Evolutionary conservation across 441 rosid species (phyloP).

Genomic region (Raphanus hybrid): DNA sequence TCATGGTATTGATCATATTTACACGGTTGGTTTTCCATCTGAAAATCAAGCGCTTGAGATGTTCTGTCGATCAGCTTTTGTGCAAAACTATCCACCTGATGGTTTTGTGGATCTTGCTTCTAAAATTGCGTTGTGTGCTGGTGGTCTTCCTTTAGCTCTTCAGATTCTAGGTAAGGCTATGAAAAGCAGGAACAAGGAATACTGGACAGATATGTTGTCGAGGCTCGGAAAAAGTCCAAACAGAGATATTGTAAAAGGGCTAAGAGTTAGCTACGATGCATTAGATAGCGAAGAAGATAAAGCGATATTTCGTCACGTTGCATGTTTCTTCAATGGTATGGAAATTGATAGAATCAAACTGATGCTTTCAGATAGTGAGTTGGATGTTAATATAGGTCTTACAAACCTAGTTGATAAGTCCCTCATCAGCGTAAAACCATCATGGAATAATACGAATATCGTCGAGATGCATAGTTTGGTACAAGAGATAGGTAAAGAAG

Average conservation of each 20-base stretch:
- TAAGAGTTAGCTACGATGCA: neutral
- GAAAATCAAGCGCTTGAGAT: neutral
- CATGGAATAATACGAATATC: neutral
- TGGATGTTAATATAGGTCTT: neutral
- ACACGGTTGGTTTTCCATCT: neutral
- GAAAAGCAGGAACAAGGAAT: neutral
- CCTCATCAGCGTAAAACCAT: neutral
- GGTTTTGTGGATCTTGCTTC: conserved; percentile 20
- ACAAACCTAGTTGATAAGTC: conserved; percentile 10
- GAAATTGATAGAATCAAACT: neutral
- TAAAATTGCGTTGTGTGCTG: neutral
- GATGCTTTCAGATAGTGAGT: conserved; percentile 6
- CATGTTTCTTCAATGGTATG: conserved; percentile 7
- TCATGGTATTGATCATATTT: conserved; percentile 1
- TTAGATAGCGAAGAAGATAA: conserved; percentile 10
- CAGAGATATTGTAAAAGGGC: neutral
- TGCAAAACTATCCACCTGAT: neutral
- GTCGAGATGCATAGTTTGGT: conserved; percentile 21
- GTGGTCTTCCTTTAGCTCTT: conserved; percentile 28
- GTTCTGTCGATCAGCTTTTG: conserved; percentile 28
- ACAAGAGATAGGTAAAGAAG: conserved; percentile 20
- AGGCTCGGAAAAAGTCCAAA: neutral
- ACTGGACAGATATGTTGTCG: conserved; percentile 16
- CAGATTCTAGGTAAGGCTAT: conserved; percentile 29
- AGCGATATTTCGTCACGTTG: conserved; percentile 17